Conservation (phyloP, 306 rosid species). For the Sophora flavescens region DNA sequence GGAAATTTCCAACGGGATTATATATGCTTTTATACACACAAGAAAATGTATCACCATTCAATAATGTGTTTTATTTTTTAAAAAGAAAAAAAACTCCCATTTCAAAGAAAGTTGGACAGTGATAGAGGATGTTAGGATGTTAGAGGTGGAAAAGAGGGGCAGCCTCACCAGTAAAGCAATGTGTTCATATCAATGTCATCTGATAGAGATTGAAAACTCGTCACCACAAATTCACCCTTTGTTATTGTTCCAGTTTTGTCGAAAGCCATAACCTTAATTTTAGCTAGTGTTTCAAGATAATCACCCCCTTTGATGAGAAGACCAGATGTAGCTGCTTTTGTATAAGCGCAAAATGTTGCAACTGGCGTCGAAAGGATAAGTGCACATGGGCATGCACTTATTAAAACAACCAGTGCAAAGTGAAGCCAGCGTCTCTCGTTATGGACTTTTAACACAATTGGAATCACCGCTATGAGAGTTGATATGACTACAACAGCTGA, state of each 20-base stretch:
- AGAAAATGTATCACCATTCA: slow-evolving; percentile 4
- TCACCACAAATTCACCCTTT: slow-evolving; percentile 83
- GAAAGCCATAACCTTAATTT: slow-evolving; percentile 78
- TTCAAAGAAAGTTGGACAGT: slow-evolving; percentile 11
- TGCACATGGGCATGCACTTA: slow-evolving; percentile 95
- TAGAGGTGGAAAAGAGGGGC: not conserved
- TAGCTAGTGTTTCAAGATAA: slow-evolving; percentile 76
- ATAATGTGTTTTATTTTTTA: not conserved
- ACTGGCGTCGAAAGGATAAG: slow-evolving; percentile 94
- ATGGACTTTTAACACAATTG: slow-evolving; percentile 56
- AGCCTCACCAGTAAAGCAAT: slow-evolving; percentile 76
- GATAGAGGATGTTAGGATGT: not conserved
- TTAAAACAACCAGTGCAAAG: slow-evolving; percentile 84
- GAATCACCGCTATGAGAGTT: slow-evolving; percentile 65
- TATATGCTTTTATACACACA: not conserved
- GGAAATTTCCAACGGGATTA: slow-evolving; percentile 13
- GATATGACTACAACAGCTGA: slow-evolving; percentile 78
- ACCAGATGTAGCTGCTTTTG: slow-evolving; percentile 89
- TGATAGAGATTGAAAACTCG: slow-evolving; percentile 69
- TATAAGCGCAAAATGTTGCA: slow-evolving; percentile 94
- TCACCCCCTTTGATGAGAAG: slow-evolving; percentile 96
- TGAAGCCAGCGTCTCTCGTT: slow-evolving; percentile 77
- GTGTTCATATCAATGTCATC: slow-evolving; percentile 68
- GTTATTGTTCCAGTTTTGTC: slow-evolving; percentile 98
- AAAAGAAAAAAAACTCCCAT: not conserved